Evolutionary conservation across 495 filamentous ascomycete species (phyloP).

Genomic region (Penicillium waksmanii): DNA sequence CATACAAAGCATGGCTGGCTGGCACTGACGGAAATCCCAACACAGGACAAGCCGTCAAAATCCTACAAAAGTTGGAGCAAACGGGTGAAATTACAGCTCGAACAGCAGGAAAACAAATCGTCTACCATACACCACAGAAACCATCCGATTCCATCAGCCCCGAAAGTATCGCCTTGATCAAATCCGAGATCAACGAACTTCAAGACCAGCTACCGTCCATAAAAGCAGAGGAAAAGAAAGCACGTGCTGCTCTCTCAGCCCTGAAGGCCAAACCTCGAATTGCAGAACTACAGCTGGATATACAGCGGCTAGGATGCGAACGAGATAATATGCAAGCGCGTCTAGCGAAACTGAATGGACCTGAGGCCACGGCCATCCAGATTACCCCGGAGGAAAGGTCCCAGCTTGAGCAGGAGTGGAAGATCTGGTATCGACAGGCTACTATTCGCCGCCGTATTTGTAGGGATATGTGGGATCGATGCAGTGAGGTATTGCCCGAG

Average conservation of each 20-base stretch:
- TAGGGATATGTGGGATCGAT: constrained; percentile 53
- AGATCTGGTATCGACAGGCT: constrained; percentile 53
- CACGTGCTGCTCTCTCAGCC: constrained; percentile 50
- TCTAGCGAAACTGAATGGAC: constrained; percentile 40
- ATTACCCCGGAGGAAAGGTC: constrained; percentile 53
- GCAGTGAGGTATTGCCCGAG: constrained; percentile 52
- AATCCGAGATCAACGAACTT: constrained; percentile 53
- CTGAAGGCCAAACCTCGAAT: constrained; percentile 56
- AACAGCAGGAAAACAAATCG: constrained; percentile 62
- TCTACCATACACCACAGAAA: constrained; percentile 64
- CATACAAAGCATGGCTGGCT: no score
- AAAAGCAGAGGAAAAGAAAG: constrained; percentile 55
- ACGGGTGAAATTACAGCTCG: constrained; percentile 61
- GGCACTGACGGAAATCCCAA: background rate
- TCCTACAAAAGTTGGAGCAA: constrained; percentile 66
- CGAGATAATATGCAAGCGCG: constrained; percentile 43
- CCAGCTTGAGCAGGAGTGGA: constrained; percentile 52
- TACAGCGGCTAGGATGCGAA: constrained; percentile 51
- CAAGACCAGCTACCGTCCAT: constrained; percentile 51
- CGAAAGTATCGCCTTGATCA: constrained; percentile 50
- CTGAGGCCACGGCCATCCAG: constrained; percentile 23
- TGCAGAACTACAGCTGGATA: constrained; percentile 50
- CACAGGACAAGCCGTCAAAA: constrained; percentile 55
- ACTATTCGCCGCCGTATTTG: constrained; percentile 54
- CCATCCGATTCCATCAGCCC: constrained; percentile 42